Base-by-base conservation (phyloP, 306 rosid species). In the Castanopsis chinensis region DNA sequence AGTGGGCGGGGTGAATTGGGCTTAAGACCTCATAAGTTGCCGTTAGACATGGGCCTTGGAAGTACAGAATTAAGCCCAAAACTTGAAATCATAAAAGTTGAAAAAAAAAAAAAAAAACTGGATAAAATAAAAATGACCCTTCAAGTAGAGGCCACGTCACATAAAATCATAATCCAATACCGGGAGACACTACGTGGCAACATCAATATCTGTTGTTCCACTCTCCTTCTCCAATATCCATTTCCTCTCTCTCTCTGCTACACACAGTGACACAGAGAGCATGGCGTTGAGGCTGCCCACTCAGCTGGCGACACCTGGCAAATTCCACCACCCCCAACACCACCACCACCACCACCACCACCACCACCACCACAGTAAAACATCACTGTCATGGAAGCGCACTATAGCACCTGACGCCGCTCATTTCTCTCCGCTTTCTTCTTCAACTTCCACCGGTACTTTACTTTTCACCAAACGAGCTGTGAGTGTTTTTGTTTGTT, bases 231-330 rank as follows among this genome's bases (percentile, higher is more conserved):
- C 0, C 53, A 49, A 0, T 49, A 49, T 1, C 53, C 53, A 10
- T 11, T 2, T 3, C 14, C 52, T 11, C 52, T 12, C 52, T 45
- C 52, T 12, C 0, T 25, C 27, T 25, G 2, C 27, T 3, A 49
- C 52, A 45, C 52, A 45, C 20, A 69, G 77, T 32, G 19, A 25
- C 49, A 56, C 12, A 35, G 58, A 56, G 15, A 78, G 69, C 57
- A 93, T 91, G 98, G 92, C 89, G 65, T 82, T 89, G 45, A 87
- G 89, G 81, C 73, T 90, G 56, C 84, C 89, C 0, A 78, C 90
- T n/a, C 90, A 85, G 61, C 87, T 88, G 14, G 72, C 79, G 18
- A 64, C 85, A 35, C 82, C 91, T 27, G 84, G 80, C 9, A 76
- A 73, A 21, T 59, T 73, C 70, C 82, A 75, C 9, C 80, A 55